A percentile compares a stretch with the other conserved stretches of the same genome.
These are phyloP conservation scores for Carex pumila DNA, from an alignment of 176 grass and related monocot genomes.

Conservation along the genomic window DNA sequence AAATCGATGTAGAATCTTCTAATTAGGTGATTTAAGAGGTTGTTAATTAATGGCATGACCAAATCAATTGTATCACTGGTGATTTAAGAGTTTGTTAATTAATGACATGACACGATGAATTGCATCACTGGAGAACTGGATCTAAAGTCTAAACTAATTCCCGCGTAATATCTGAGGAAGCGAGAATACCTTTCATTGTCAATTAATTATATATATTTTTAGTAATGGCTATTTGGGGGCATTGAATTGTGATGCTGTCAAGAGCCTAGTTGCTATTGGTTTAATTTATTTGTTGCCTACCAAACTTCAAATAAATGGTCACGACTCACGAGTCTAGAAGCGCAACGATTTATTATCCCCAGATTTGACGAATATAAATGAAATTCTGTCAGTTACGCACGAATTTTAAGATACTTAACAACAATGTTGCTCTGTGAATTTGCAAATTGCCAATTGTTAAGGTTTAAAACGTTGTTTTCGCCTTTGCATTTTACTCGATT, in stretches of 20 bases:
- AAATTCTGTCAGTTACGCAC: not conserved
- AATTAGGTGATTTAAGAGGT: not conserved
- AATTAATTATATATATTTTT: not conserved
- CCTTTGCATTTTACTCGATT: not conserved
- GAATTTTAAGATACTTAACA: not conserved
- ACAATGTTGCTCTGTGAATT: not conserved
- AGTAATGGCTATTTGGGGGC: not conserved
- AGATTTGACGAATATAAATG: not conserved
- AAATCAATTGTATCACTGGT: not conserved
- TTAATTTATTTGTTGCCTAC: not conserved
- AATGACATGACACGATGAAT: too few species aligned
- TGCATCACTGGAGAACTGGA: not conserved
- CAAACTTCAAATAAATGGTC: not conserved
- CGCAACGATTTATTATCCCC: not conserved
- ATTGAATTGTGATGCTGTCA: not conserved
- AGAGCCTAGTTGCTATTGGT: not conserved
- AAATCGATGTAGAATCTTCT: not conserved
- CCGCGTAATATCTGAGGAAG: constrained; percentile 6
- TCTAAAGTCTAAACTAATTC: not conserved
- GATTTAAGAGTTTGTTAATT: too few species aligned
- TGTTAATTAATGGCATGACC: not conserved
- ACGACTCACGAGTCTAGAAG: not conserved
- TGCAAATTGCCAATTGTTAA: not conserved
- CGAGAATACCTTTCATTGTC: not conserved
- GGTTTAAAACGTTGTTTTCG: not conserved